Base-by-base conservation (phyloP, 495 filamentous ascomycete genomes). In the Neurospora sp. region DNA sequence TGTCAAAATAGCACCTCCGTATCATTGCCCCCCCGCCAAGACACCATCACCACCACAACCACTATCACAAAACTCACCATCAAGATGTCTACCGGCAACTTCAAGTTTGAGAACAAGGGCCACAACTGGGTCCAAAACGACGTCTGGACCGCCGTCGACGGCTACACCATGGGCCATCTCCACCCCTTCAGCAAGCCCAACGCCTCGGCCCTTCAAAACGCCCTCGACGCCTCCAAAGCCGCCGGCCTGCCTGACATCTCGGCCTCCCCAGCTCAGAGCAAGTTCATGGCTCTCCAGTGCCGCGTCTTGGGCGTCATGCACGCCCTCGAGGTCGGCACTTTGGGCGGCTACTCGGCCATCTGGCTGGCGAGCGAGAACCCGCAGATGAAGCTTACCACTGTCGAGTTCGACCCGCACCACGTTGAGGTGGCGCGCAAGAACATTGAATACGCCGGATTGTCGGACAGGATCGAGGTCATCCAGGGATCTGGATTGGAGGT, bases 271-370 rank as follows among this genome's bases (percentile, higher is more conserved):
- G 48, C 71, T 1, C 79, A 83, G 42, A 85, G 82, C 44, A 83
- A 83, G 76, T 83, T 83, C 78, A 76, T 85, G 44, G 79, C 85
- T 22, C 73, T 87, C 20, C 76, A 80, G 12, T 81, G 80, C 71
- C 77, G 78, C 80, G 48, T 83, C 22, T 66, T 79, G 5, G 71
- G 74, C 42, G 84, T 82, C 61, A 81, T 81, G 35, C 76, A 79
- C 40, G 81, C 84, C 9, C 84, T 88, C 59, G 87, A 88, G 70
- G 75, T 88, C 53, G 87, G 86, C 38, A 87, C 86, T 0, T 76
- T 88, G 38, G 86, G 86, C 42, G 86, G 83, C 38, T 87, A 86
- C 78, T 83, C 82, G 5, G 79, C 81, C 41, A 88, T 89, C 76
- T 87, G 85, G 81, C 81, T 88, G 46, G 84, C 85, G 5, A 71